Percentiles rank a stretch among this genome's conserved stretches.
Evolutionary conservation across 176 grass and related monocot species (phyloP).

Genomic region (Paspalum vaginatum): DNA sequence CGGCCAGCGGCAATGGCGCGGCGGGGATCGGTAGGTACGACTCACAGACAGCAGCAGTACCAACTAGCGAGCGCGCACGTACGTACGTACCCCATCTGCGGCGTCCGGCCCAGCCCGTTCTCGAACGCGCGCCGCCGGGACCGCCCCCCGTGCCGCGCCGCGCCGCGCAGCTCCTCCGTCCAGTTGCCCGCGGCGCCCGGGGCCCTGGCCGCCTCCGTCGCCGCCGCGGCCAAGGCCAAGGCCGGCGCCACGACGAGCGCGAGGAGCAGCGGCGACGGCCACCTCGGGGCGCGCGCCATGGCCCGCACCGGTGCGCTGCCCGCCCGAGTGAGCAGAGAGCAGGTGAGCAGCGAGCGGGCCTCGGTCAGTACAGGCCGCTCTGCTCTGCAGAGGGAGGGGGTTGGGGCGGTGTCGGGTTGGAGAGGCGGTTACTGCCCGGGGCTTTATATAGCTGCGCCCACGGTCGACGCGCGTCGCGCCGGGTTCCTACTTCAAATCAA

Average conservation of each 20-base stretch:
- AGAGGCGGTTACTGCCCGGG: conserved; percentile 12
- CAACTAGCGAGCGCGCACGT: too few species aligned
- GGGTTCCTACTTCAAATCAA: too few species aligned
- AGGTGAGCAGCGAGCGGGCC: background rate
- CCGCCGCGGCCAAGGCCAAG: background rate
- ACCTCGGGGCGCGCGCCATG: conserved; percentile 43
- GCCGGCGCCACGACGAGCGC: conserved; percentile 25
- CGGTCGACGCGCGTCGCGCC: background rate
- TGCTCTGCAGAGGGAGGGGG: background rate
- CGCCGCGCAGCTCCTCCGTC: conserved; percentile 41
- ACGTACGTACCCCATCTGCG: conserved; percentile 82
- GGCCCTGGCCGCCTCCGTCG: conserved; percentile 24
- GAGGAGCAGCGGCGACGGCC: conserved; percentile 30
- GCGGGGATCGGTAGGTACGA: too few species aligned
- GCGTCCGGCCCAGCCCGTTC: conserved; percentile 78
- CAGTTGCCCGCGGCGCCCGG: conserved; percentile 25
- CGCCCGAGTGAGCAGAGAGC: too few species aligned
- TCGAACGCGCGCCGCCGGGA: conserved; percentile 39
- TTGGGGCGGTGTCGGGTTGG: background rate
- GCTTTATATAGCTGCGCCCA: conserved; percentile 21
- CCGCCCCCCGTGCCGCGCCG: background rate
- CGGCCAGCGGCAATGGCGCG: too few species aligned
- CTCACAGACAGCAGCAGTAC: too few species aligned
- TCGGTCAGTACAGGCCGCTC: conserved; percentile 4
- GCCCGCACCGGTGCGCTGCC: background rate